phyloP scores from a whole-genome alignment of 2,329 filamentous ascomycete species.

The Xylogone sp. region DNA sequence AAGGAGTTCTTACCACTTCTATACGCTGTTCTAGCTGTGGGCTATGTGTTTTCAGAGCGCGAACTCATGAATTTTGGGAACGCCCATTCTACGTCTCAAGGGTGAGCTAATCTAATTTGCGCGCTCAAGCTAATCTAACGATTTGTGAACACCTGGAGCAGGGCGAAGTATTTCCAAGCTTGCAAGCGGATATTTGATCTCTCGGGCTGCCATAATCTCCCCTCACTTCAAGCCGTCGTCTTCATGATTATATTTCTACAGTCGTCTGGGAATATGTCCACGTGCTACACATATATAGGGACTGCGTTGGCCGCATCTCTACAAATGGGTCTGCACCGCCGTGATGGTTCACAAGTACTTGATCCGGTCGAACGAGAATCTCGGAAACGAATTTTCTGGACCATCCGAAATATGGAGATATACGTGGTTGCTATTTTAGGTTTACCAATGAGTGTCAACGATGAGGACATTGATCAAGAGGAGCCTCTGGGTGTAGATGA shows the following conservation, averaged over 20 bases:
- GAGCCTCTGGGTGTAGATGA: conserved; percentile 62
- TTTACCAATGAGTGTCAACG: conserved; percentile 56
- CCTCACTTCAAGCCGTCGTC: conserved; percentile 67
- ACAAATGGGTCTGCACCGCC: conserved; percentile 70
- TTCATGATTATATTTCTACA: conserved; percentile 78
- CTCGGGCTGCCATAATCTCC: conserved; percentile 65
- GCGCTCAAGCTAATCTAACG: conserved; percentile 50
- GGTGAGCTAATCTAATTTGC: conserved; percentile 42
- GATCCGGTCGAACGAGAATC: conserved; percentile 58
- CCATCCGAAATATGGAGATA: conserved; percentile 63
- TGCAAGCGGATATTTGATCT: conserved; percentile 59
- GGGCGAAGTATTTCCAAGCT: conserved; percentile 67
- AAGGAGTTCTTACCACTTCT: conserved; percentile 62
- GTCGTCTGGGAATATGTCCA: conserved; percentile 69
- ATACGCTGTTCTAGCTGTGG: conserved; percentile 65
- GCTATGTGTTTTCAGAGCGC: conserved; percentile 55
- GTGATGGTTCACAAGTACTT: conserved; percentile 50
- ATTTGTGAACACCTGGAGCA: conserved; percentile 31
- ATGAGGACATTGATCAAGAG: conserved; percentile 62
- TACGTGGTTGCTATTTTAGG: conserved; percentile 63
- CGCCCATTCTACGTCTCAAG: conserved; percentile 39
- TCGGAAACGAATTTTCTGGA: conserved; percentile 60
- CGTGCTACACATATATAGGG: conserved; percentile 73
- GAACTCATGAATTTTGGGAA: conserved; percentile 41
- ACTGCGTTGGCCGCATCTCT: conserved; percentile 69